Base-by-base conservation (phyloP, 257 asterid genomes). In the Phtheirospermum japonicum region DNA sequence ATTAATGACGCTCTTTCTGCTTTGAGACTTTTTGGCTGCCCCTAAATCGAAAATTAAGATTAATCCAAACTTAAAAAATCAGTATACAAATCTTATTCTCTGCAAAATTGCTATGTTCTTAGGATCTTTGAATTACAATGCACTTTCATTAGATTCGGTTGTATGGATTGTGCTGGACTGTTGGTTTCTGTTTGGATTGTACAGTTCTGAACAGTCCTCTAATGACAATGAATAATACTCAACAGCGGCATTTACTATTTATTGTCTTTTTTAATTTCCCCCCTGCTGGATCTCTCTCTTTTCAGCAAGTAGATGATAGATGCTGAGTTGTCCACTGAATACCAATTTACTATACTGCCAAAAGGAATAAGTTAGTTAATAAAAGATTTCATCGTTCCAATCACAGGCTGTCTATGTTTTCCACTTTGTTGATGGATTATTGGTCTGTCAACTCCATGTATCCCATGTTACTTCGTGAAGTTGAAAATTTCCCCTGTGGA, bases 381-480 rank as follows among this genome's bases (percentile, higher is more conserved):
- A 39, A 50, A 34, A 5, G 56, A 18, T 33, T 62, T 31, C 40
- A 52, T 64, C 28, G 52, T 62, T 45, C 17, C n/a, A 46, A 19
- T 7, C 17, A 17, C 54, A 46, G 20, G 61, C 60, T 48, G 53
- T 17, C 17, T 54, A 12, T 49, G 23, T 20, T 50, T 31, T 48
- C 33, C 17, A 50, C 43, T 40, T 58, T 66, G 54, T 65, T 52
- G 48, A 31, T 36, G n/a, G 39, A 60, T 67, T 39, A 64, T 64
- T 68, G 70, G 43, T 45, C 60, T 63, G 18, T 30, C 66, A 59
- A 37, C 64, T 70, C 61, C 63, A 57, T 57, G 45, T 34, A 37
- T 14, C 37, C 18, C 33, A 16, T 55, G 57, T 53, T 53, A 52
- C 53, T 4, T 23, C 30, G 26, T 57, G 58, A 59, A 49, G 37